Base-by-base conservation (phyloP, 306 rosid species). In the Oemleria cerasiformis region DNA sequence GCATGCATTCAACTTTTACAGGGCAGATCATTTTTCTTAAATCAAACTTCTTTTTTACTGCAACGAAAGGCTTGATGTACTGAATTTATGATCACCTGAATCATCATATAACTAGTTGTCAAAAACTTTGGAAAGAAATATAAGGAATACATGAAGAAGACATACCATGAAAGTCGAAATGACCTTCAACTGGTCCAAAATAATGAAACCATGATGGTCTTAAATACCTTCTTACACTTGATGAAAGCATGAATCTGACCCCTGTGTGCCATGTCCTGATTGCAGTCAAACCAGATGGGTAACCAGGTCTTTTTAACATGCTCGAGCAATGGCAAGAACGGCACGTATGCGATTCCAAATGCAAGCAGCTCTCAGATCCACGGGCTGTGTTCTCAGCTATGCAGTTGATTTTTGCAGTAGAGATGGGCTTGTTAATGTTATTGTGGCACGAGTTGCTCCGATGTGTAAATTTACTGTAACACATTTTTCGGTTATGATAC, bases 261-360 rank as follows among this genome's bases (percentile, higher is more conserved):
- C 39, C 19, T 56, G 19, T 42, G 51, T 64, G 20, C 23, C 15
- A 60, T 75, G 9, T 43, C 17, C 58, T 62, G 42, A 80, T 67
- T 77, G 84, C 98, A 93, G 98, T 73, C 96, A 58, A 78, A 44
- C 80, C 96, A 90, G 79, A 59, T 78, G 13, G 97, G 92, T 39
- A 81, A 80, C 80, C 94, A 93, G 87, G 75, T 84, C 71, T 87
- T 73, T 43, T 47, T 93, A 47, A 93, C 97, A 21, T 93, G 98
- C 88, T 86, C 96, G 7, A 88, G 77, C 83, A 93, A 83, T 73
- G 96, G 95, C 23, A 90, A 84, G 70, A 83, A 84, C 16, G 68
- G 63, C 40, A 63, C 64, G 45, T 88, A 90, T 78, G 16, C 36
- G 3, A 36, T 79, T 64, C 62, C 76, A 57, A 74, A 87, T 78